A percentile compares a stretch with the other conserved stretches of the same genome.
Conservation (phyloP, 2,329 filamentous ascomycete genomes). For the Lojkania enalia region DNA sequence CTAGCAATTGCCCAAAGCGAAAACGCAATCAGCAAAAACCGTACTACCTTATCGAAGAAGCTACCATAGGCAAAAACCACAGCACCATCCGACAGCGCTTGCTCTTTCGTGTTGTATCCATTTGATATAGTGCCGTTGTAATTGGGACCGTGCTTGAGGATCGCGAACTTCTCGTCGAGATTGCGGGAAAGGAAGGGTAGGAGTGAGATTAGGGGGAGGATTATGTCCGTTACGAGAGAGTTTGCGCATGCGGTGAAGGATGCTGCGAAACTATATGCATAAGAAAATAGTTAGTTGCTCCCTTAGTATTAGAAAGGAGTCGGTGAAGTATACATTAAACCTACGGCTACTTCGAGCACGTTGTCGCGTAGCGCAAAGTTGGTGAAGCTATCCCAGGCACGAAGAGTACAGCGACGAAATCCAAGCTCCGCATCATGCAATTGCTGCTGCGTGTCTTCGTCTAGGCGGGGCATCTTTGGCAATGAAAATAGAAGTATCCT, state of each 20-base stretch:
- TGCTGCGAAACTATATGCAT: conserved; percentile 63
- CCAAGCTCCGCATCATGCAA: conserved; percentile 54
- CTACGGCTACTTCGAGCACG: conserved; percentile 74
- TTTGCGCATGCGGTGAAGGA: conserved; percentile 73
- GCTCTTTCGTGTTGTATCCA: conserved; percentile 71
- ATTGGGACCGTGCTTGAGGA: conserved; percentile 62
- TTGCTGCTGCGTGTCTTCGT: conserved; percentile 42
- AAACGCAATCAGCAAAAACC: conserved; percentile 68
- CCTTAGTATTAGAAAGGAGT: background rate
- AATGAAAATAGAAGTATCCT: no score
- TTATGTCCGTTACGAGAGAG: conserved; percentile 70
- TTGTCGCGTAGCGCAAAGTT: conserved; percentile 76
- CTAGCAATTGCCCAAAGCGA: conserved; percentile 67
- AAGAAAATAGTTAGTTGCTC: no score
- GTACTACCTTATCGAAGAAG: conserved; percentile 67
- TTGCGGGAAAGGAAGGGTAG: conserved; percentile 71
- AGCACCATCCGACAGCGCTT: conserved; percentile 71
- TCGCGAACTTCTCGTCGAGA: conserved; percentile 73
- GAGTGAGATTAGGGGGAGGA: conserved; percentile 70
- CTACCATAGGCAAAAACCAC: conserved; percentile 73
- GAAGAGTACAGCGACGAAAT: conserved; percentile 49
- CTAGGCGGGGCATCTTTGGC: conserved; percentile 32
- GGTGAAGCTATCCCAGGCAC: conserved; percentile 65
- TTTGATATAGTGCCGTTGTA: conserved; percentile 43
- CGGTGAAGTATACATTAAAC: conserved; percentile 64